phyloP scores from a whole-genome alignment of 148 eudicot species.

The Vaccinium myrtillus region DNA sequence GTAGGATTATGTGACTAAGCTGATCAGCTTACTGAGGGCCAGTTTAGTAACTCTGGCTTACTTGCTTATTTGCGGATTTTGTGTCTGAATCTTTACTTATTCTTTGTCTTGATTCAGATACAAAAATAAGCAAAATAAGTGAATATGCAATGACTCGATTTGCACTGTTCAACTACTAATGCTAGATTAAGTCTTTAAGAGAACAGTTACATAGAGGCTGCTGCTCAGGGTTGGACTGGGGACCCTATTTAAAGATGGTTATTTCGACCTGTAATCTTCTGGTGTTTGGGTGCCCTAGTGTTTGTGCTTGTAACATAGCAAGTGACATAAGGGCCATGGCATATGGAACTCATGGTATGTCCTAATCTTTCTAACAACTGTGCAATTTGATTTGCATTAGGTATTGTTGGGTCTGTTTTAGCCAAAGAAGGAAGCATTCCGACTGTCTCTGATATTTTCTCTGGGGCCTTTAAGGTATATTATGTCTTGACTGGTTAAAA shows the following conservation, averaged over 20 bases:
- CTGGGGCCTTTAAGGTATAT: constrained; percentile 76
- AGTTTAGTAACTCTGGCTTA: too few species aligned
- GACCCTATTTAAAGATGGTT: background rate
- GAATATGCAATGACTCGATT: background rate
- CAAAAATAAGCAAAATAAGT: background rate
- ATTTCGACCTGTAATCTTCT: background rate
- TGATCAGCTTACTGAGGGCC: background rate
- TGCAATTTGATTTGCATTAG: constrained; percentile 34
- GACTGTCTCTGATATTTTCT: constrained; percentile 60
- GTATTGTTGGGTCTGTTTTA: constrained; percentile 70
- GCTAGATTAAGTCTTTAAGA: background rate
- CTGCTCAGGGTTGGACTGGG: constrained; percentile 6
- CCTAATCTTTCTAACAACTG: background rate
- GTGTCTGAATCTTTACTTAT: background rate
- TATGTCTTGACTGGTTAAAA: background rate
- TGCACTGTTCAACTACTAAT: too few species aligned
- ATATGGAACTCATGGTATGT: background rate
- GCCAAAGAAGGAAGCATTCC: constrained; percentile 79
- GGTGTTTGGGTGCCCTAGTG: background rate
- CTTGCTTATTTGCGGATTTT: background rate
- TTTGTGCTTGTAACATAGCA: background rate
- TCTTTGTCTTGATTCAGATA: background rate
- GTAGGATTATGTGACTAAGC: too few species aligned
- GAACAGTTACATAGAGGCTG: background rate
- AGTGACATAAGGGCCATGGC: background rate